Evolutionary conservation across 2,329 filamentous ascomycete genomes (phyloP), one percentile per base, ranked within the genome.

Genomic region (Chalara sp.): DNA sequence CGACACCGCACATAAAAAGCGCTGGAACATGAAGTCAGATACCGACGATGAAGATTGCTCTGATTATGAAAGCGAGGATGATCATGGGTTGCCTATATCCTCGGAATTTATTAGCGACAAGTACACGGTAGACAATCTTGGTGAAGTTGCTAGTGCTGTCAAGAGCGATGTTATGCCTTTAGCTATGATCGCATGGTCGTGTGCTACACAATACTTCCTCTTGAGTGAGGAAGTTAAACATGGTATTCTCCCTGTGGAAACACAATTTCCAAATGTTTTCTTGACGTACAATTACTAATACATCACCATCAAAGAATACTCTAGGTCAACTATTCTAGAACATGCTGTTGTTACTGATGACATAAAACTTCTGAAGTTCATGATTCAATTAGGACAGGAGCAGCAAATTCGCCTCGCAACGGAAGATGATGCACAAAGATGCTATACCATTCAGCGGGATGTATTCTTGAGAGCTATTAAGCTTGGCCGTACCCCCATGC

Each of bases 91-190:
- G 13, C 68, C 69, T 6, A 72, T 81, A 40, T 70, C 78, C 46
- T 69, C 69, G 39, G 76, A 84, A 53, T 71, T 83, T 40, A 69
- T 89, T 31, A 78, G 85, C 57, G 79, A 84, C 10, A 73, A 77
- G 35, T 88, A 87, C 63, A 93, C 88, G 0, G 78, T 92, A 48
- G 86, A 93, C 12, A 81, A 89, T 58, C 75, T 93, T 51, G 86
- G 86, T 0, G 78, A 87, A 56, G 73, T 86, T 4, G 80, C 79
- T 0, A 83, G 78, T 61, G 75, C 84, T 50, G 84, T 89, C 52
- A 83, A 87, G 62, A 87, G 85, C 51, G 68, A 72, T 12, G 68
- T 76, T 6, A 74, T 73, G 35, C 83, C 88, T 2, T 62, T 78
- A 1, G 56, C 65, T 0, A 65, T 87, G 50, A 65, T 90, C 5